Base-by-base conservation (phyloP, 371 early-diverging fungal genomes). In the Actinomortierella wolfii region DNA sequence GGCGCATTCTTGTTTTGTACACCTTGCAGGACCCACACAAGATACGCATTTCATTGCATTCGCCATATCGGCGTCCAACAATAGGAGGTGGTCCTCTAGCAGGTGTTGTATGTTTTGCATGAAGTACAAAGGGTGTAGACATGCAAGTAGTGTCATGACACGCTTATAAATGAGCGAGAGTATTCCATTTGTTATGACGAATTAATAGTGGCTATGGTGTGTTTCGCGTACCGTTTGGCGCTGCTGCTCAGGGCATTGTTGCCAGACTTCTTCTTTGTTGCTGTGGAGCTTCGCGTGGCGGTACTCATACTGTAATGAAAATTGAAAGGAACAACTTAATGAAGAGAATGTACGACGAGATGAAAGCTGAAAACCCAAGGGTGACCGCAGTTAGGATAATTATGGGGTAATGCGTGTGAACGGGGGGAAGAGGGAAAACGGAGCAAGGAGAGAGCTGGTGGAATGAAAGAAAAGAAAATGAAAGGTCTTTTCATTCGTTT, bases 221-320 rank as follows among this genome's bases (percentile, higher is more conserved):
- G 43, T 13, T 55, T 29, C 13, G 62, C 59, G 69, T 76, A 82
- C 86, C 86, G 79, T 67, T 86, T 86, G 23, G 86, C 86, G 56
- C 86, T 84, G 57, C 83, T 81, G 58, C 84, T 85, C 56, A 78
- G 42, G 17, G 58, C 46, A 57, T 78, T 80, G 39, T 45, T 55
- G 60, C 66, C 51, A 43, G 64, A 54, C 18, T 61, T 64, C 68
- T 78, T 80, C 57, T 78, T 80, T 5, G 61, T 24, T 34, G 43
- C 28, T 28, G 24, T 41, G 25, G 46, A 4, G 34, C 34, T 34
- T 34, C 34, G 34, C 11, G 34, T 34, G 34, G 34, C 34, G 11
- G 34, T 34, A 34, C 34, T 34, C 34, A 34, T 34, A 11, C 34
- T 34, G 34, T 6, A 34, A 34, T 34, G 34, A 11, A 34, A 11